phyloP scores from a whole-genome alignment of 306 rosid species.

The Acacia melanoxylon region DNA sequence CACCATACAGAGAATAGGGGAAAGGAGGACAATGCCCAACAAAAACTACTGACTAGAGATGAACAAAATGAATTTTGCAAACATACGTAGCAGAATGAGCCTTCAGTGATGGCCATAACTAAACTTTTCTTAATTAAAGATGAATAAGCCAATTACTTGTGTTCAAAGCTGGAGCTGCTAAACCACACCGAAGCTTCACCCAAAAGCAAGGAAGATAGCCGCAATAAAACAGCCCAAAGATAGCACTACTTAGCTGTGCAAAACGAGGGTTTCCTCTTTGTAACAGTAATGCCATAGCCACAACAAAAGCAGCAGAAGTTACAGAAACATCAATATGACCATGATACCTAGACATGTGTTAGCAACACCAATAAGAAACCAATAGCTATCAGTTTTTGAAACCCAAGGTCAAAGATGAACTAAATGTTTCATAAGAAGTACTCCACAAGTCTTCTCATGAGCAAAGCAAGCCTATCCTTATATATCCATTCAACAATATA shows the following conservation, averaged over 20 bases:
- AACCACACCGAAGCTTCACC: conserved; percentile 98
- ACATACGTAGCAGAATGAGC: not conserved
- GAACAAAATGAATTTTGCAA: not conserved
- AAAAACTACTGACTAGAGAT: not conserved
- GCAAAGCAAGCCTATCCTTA: conserved; percentile 8
- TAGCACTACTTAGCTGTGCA: conserved; percentile 90
- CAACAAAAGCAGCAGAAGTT: conserved; percentile 86
- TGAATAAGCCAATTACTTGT: conserved; percentile 43
- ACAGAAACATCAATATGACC: conserved; percentile 94
- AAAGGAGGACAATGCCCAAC: not conserved
- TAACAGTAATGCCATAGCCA: conserved; percentile 76
- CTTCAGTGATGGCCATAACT: not conserved
- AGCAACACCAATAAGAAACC: conserved; percentile 44
- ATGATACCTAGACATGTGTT: conserved; percentile 59
- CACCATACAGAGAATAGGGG: not conserved
- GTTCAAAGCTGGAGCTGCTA: conserved; percentile 89
- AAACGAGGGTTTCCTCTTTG: conserved; percentile 95
- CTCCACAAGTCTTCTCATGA: not conserved
- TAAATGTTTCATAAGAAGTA: conserved; percentile 11
- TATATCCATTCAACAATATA: not conserved
- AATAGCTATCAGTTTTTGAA: conserved; percentile 20
- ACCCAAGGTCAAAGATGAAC: not conserved
- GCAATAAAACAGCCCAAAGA: conserved; percentile 91
- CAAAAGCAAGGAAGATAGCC: conserved; percentile 98
- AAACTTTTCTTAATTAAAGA: conserved; percentile 1